Evolutionary conservation across 1,284 basidiomycete species (phyloP).

Genomic region (Pseudozyma tsukubaensis): DNA sequence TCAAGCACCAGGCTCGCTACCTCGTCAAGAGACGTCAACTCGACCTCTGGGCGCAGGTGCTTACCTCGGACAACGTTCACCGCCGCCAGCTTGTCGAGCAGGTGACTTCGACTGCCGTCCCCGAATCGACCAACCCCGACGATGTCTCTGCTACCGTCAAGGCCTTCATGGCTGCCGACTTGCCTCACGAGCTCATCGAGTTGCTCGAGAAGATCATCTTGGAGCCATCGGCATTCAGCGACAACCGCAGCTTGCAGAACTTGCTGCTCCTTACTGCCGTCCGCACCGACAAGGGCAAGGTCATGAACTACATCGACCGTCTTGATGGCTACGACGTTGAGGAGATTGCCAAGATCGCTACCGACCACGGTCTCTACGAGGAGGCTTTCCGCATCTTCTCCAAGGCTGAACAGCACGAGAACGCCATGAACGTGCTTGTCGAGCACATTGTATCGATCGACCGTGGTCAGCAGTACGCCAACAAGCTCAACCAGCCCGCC

Average conservation of each 20-base stretch:
- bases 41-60: conserved; percentile 96
- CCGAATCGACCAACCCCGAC: conserved; percentile 97
- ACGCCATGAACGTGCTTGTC: conserved; percentile 97
- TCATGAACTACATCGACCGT: conserved; percentile 98
- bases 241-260: conserved; percentile 79
- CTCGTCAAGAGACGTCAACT: conserved; percentile 94
- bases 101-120: conserved; percentile 83
- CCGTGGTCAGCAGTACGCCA: conserved; percentile 93
- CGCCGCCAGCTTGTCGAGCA: conserved; percentile 95
- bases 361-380: conserved; percentile 94
- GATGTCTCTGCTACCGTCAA: conserved; percentile 99
- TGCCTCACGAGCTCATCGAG: conserved; percentile 97
- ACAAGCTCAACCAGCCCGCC: conserved; percentile 94
- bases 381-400: conserved; percentile 79
- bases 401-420: conserved; percentile 65
- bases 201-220: conserved; percentile 98
- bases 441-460: conserved; percentile 98
- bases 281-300: conserved; percentile 97
- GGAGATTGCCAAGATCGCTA: conserved; percentile 97
- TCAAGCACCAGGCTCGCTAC: conserved; percentile 99
- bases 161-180: conserved; percentile 95
- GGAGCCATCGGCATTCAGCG: conserved; percentile 95
- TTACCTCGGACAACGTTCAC: conserved; percentile 88
- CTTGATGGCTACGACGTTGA: conserved; percentile 92
- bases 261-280: conserved; percentile 94